phyloP scores from a whole-genome alignment of 2,329 filamentous ascomycete species.

The Fusarium metavorans region DNA sequence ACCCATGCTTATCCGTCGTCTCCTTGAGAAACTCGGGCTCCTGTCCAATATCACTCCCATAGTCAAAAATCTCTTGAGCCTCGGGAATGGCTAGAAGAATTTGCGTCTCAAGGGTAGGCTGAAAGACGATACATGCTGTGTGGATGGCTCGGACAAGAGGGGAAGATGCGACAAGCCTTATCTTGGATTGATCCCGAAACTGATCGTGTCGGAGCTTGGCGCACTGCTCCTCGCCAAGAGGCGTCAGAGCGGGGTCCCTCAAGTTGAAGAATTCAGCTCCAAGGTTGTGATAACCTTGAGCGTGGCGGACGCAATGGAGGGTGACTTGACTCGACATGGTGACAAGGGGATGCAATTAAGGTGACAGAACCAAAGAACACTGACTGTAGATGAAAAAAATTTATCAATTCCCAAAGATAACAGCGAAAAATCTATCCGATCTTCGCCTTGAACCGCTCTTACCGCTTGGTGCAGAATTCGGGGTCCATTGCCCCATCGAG shows the following conservation, averaged over 20 bases:
- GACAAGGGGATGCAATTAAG: neutral
- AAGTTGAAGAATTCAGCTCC: conserved; percentile 35
- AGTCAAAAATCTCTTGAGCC: conserved; percentile 34
- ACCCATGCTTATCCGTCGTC: conserved; percentile 1
- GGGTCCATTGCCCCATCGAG: conserved; percentile 15
- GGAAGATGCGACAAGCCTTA: conserved; percentile 28
- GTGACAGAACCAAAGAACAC: neutral
- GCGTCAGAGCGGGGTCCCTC: conserved; percentile 30
- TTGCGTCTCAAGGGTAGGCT: conserved; percentile 15
- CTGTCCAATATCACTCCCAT: conserved; percentile 28
- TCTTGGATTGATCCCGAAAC: conserved; percentile 33
- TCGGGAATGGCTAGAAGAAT: conserved; percentile 31
- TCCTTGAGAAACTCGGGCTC: neutral
- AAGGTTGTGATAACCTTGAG: conserved; percentile 34
- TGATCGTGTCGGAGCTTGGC: conserved; percentile 21
- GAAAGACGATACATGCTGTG: conserved; percentile 24
- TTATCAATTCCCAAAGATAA: neutral
- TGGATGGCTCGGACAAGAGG: conserved; percentile 28
- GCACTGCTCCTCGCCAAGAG: conserved; percentile 32
- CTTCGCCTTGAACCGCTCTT: conserved; percentile 7
- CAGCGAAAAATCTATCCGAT: neutral
- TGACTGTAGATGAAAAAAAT: neutral
- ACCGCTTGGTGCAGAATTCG: conserved; percentile 2
- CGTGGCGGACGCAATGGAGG: conserved; percentile 32
- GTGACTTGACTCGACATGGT: conserved; percentile 23